Evolutionary conservation across 257 asterid genomes (phyloP), one percentile per base, ranked within the genome.

Genomic region (Verbena officinalis): DNA sequence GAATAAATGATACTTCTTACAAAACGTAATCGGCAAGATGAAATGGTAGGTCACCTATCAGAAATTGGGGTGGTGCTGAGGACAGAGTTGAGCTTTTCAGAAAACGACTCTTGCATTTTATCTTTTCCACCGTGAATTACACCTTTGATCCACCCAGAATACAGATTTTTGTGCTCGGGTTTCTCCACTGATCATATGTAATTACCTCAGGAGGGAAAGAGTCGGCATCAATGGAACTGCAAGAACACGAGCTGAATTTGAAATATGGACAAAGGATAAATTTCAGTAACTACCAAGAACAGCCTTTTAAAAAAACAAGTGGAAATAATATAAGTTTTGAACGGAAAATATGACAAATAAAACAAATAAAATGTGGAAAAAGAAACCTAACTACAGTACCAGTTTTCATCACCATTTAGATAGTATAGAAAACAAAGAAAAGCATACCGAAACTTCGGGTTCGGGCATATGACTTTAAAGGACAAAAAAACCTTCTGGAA

Each of bases 1-100:
- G 33, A 22, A 20, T 10, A 58, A 50, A 24, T 23, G 16, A 38
- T 21, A 40, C 27, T 38, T 24, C 13, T 39, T 44, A 56, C 14
- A 44, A 27, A 33, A 46, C 7, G 65, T 36, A 57, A 51, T 44
- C 48, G 55, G 11, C 19, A 46, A 67, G 57, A 59, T 44, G 51
- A 61, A 56, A 64, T 9, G 34, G 68, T 4, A 48, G 67, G 84
- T n/a, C 64, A 92, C 97, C 97, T 89, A 70, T 89, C 98, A 81
- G 80, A 93, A 77, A 73, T 80, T 55, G 99, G 99, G 75, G 96
- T 88, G 2, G 98, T 90, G 77, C 80, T 70, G 64, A 94, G 94
- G 71, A 82, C 81, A 48, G 74, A 69, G 66, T 77, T 82, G 51
- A 94, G 86, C 73, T 81, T 75, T 73, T 86, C 87, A 42, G 40